These are phyloP conservation scores for Hyphopichia buzzinii DNA, from an alignment of 1,139 yeast genomes.

Conservation along the genomic window DNA sequence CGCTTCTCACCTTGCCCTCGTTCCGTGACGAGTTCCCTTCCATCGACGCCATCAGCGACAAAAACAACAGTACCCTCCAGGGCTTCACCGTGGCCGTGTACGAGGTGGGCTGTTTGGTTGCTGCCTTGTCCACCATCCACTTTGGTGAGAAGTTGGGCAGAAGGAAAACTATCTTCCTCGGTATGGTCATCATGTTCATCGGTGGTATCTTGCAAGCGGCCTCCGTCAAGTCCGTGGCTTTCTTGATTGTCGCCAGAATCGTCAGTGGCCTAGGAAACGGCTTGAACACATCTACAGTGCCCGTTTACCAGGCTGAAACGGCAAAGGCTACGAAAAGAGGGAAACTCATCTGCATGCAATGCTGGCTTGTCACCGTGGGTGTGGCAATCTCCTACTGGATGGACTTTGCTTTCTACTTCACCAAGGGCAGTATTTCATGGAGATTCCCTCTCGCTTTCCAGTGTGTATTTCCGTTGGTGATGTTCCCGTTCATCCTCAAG, in stretches of 20 bases:
- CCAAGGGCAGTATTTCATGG: constrained; percentile 10
- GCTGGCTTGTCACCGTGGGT: too few species aligned
- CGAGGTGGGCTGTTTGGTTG: constrained; percentile 36
- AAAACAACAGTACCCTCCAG: constrained; percentile 26
- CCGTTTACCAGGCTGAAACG: constrained; percentile 39
- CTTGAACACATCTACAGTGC: constrained; percentile 36
- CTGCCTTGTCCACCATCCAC: constrained; percentile 34
- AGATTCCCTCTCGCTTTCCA: constrained; percentile 19
- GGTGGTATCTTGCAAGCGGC: constrained; percentile 39
- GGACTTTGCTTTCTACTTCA: constrained; percentile 9
- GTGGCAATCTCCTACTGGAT: constrained; percentile 11
- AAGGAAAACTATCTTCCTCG: constrained; percentile 28
- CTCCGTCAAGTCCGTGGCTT: constrained; percentile 29
- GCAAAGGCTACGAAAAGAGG: constrained; percentile 37
- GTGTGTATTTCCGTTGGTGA: constrained; percentile 11
- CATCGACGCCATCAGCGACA: constrained; percentile 21
- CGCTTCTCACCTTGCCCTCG: constrained; percentile 37
- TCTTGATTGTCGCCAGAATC: constrained; percentile 40
- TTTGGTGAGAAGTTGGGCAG: constrained; percentile 37
- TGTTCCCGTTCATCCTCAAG: constrained; percentile 11
- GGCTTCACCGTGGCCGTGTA: constrained; percentile 35
- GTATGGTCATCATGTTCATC: constrained; percentile 29
- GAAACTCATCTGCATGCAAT: too few species aligned
- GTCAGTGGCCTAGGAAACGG: constrained; percentile 45
- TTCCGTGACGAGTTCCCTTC: constrained; percentile 40